Evolutionary conservation across 2,329 filamentous ascomycete species (phyloP).

Genomic region (Monosporascus sp.): DNA sequence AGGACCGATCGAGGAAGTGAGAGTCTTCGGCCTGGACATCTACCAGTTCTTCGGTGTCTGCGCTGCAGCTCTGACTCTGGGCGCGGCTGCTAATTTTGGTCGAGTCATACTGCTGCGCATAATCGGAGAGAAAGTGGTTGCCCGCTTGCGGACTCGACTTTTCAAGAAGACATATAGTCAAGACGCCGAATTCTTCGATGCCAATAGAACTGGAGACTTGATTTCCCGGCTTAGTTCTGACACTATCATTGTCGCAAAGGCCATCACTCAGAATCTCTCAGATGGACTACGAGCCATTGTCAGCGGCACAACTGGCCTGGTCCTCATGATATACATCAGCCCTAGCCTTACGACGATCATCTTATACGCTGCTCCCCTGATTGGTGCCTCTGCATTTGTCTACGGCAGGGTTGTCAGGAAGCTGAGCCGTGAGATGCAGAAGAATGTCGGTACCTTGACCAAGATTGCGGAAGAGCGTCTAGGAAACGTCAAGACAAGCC

Average conservation of each 20-base stretch:
- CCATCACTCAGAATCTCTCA: slow-evolving; percentile 94
- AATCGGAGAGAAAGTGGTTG: slow-evolving; percentile 90
- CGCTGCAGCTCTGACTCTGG: slow-evolving; percentile 69
- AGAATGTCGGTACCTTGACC: slow-evolving; percentile 84
- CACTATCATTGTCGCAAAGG: slow-evolving; percentile 96
- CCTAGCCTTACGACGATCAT: slow-evolving; percentile 84
- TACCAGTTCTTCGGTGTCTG: slow-evolving; percentile 85
- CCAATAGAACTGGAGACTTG: slow-evolving; percentile 91
- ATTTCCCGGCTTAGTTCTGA: slow-evolving; percentile 95
- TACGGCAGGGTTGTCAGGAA: slow-evolving; percentile 87
- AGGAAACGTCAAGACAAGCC: slow-evolving; percentile 92
- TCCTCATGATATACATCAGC: slow-evolving; percentile 93
- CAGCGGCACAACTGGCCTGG: slow-evolving; percentile 83
- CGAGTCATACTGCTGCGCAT: slow-evolving; percentile 90
- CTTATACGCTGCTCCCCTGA: slow-evolving; percentile 80
- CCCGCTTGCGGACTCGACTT: slow-evolving; percentile 79
- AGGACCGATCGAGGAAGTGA: slow-evolving; percentile 64
- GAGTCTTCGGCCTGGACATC: slow-evolving; percentile 78
- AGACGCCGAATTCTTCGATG: slow-evolving; percentile 98
- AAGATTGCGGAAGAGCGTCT: slow-evolving; percentile 98
- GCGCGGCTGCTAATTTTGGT: slow-evolving; percentile 87
- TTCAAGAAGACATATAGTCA: slow-evolving; percentile 93
- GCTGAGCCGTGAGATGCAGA: slow-evolving; percentile 86
- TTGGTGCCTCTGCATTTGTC: slow-evolving; percentile 84
- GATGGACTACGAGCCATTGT: slow-evolving; percentile 90